Conservation (phyloP, 371 early-diverging fungal genomes). For the Racocetra persica region DNA sequence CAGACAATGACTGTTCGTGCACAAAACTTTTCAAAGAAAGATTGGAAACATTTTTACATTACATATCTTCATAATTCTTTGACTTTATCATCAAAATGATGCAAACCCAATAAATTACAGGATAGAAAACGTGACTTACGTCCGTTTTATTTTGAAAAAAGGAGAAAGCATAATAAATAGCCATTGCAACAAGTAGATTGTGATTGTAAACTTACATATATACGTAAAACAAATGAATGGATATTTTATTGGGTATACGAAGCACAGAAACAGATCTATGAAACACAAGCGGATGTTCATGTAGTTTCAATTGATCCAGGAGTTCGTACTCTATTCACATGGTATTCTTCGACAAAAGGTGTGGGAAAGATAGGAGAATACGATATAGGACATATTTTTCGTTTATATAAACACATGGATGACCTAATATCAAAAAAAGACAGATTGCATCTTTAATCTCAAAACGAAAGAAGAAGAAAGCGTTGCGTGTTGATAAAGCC, state of each 20-base stretch:
- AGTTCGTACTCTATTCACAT: too few species aligned
- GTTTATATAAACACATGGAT: too few species aligned
- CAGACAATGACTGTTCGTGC: background rate
- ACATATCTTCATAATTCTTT: constrained; percentile 17
- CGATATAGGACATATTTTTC: too few species aligned
- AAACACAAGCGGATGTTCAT: background rate
- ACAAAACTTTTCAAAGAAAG: constrained; percentile 25
- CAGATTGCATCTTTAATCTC: background rate
- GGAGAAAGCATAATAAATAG: constrained; percentile 1
- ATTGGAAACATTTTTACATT: constrained; percentile 19
- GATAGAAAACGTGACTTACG: background rate
- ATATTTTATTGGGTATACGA: constrained; percentile 26
- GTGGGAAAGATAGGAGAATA: too few species aligned
- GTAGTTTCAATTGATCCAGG: too few species aligned
- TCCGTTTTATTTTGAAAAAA: background rate
- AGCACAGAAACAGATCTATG: background rate
- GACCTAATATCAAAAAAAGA: background rate
- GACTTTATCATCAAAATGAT: constrained; percentile 31
- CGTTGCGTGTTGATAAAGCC: background rate
- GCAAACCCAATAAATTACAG: constrained; percentile 1
- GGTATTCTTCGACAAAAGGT: too few species aligned
- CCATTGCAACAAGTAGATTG: too few species aligned
- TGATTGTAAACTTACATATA: too few species aligned
- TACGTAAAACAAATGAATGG: too few species aligned
- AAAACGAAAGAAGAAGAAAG: too few species aligned